Percentiles rank a stretch among this genome's conserved stretches.
These are phyloP conservation scores for Aspergillus vadensis DNA, from an alignment of 2,329 filamentous ascomycete genomes.

Conservation along the genomic window DNA sequence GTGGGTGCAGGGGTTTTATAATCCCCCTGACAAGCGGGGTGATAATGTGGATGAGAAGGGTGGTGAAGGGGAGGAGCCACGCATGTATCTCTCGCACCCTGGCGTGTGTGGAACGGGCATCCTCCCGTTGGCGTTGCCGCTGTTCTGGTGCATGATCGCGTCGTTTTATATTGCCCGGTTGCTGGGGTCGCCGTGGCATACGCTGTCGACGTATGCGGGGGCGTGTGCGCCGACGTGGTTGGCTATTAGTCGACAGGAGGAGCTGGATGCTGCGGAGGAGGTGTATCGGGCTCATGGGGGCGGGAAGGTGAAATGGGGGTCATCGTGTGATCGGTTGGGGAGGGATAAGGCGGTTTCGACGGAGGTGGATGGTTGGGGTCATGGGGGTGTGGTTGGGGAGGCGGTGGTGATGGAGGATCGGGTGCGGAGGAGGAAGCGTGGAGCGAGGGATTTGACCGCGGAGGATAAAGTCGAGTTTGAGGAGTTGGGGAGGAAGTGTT, in stretches of 20 bases:
- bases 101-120: conserved; percentile 83
- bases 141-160: conserved; percentile 69
- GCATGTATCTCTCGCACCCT: conserved; percentile 79
- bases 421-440: conserved; percentile 60
- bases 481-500: conserved; percentile 43
- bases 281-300: conserved; percentile 60
- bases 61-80: conserved; percentile 45
- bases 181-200: conserved; percentile 87
- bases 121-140: conserved; percentile 69
- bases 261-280: conserved; percentile 40
- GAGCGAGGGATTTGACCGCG: conserved; percentile 58
- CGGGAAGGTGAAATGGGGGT: conserved; percentile 80
- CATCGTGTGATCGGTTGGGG: conserved; percentile 62
- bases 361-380: conserved; percentile 84
- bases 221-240: conserved; percentile 78
- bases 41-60: neutral
- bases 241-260: conserved; percentile 63
- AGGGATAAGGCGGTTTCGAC: conserved; percentile 69
- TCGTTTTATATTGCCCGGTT: conserved; percentile 72
- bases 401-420: conserved; percentile 52
- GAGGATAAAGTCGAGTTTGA: conserved; percentile 43
- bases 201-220: conserved; percentile 72
- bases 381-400: conserved; percentile 58
- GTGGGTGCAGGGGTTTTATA: conserved; percentile 61
- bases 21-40: conserved; percentile 29